These are phyloP conservation scores for Ophidiomyces ophidiicola DNA, from an alignment of 2,329 filamentous ascomycete species.

Conservation along the genomic window DNA sequence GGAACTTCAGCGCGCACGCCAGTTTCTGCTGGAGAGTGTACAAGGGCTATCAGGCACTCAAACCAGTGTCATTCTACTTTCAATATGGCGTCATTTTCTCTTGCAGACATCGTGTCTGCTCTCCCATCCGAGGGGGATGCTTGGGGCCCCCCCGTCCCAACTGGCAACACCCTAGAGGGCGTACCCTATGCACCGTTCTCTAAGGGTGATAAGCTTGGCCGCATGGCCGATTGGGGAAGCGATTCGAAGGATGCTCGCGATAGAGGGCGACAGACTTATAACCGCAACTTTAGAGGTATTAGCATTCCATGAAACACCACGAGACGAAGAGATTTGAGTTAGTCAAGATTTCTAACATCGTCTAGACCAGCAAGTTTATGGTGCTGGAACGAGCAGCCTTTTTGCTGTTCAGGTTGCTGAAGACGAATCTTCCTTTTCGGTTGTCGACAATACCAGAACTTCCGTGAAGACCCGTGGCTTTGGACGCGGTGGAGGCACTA, in stretches of 20 bases:
- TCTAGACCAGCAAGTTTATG: constrained; percentile 90
- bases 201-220: constrained; percentile 95
- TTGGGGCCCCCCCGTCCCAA: constrained; percentile 77
- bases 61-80: no score
- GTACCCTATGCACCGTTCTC: constrained; percentile 97
- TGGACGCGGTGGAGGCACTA: constrained; percentile 71
- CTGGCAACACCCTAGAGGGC: constrained; percentile 80
- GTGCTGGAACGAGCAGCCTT: constrained; percentile 69
- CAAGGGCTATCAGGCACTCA: no score
- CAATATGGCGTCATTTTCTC: constrained; percentile 43
- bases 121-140: constrained; percentile 63
- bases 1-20: neutral
- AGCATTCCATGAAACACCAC: constrained; percentile 4
- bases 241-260: constrained; percentile 68
- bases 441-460: constrained; percentile 89
- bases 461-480: constrained; percentile 71
- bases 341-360: constrained; percentile 14
- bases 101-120: constrained; percentile 55
- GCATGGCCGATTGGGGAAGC: constrained; percentile 96
- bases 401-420: constrained; percentile 88
- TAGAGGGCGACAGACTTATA: constrained; percentile 75
- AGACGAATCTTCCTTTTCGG: constrained; percentile 94
- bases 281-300: constrained; percentile 81
- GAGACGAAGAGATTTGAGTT: constrained; percentile 8
- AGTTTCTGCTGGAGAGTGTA: neutral